Base-by-base conservation (phyloP, 2,329 filamentous ascomycete genomes). In the Aotearoamyces nothofagi region DNA sequence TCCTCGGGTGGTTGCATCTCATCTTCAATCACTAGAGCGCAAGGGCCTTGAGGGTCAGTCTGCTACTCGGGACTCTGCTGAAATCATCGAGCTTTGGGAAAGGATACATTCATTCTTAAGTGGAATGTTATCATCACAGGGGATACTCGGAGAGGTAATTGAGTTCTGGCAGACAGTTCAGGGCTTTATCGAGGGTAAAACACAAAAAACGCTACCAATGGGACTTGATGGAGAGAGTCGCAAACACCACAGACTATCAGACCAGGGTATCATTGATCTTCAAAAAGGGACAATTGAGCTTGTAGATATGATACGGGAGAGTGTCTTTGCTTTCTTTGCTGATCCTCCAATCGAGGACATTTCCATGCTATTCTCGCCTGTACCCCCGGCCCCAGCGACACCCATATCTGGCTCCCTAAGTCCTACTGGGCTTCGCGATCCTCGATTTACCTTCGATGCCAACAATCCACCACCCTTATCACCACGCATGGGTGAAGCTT, bases 101-200 rank as follows among this genome's bases (percentile, higher is more conserved):
- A 82, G 86, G 49, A 74, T 92, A 38, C 60, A 82, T 34, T 59
- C 66, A 1, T 90, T 83, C 37, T 51, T 96, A 35, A 74, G 59
- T 7, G 70, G 67, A 23, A 62, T 98, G 22, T 59, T 98, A 0
- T 86, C 83, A 0, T 56, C 74, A 5, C 73, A 76, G 37, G 90
- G 90, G 4, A 64, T 96, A 10, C 60, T 98, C 5, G 84, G 83
- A 1, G 90, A 98, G 50, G 69, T 96, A 2, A 56, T 92, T 11
- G 84, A 92, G 38, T 96, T 93, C 51, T 94, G 87, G 83, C 81
- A 92, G 39, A 90, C 77, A 9, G 76, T 86, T 0, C 77, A 92
- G 44, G 79, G 80, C 1, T 98, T 98, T 49, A 78, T 96, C 33
- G 74, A 83, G 25, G 87, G 86, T 11, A 82, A 70, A 38, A 78